Base-by-base conservation (phyloP, 805 yeast species). In the Myxozyma mucilagina region DNA sequence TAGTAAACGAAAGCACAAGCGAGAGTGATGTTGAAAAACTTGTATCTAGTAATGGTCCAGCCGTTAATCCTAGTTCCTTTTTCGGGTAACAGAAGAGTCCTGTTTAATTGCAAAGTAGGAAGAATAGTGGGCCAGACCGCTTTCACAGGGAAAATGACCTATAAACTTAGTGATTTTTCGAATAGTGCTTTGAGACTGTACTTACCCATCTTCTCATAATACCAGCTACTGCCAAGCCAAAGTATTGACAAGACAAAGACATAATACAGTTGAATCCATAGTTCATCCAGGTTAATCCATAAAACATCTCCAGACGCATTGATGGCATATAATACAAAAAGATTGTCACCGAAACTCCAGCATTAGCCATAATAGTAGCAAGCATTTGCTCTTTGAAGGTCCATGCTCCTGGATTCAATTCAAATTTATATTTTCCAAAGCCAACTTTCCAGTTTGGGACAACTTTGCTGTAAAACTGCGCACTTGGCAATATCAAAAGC, bases 401-500 rank as follows among this genome's bases (percentile, higher is more conserved):
- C n/a, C n/a, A n/a, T n/a, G n/a, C n/a, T n/a, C n/a, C n/a, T n/a
- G n/a, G n/a, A n/a, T n/a, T n/a, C n/a, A n/a, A n/a, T n/a, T 82
- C 68, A 85, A 87, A 1, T 88, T 79, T 2, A 86, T 79, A 3
- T 84, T 64, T 1, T 82, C 74, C 45, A 86, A 64, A 47, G 67
- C 47, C 50, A 16, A 64, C 43, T 16, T 53, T 53, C 48, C 53
- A 34, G 34, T 61, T 52, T 3, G 64, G 64, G 3, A 58, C 20
- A 31, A 47, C 29, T n/a, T 47, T 13, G 24, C 42, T 43, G 9
- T 34, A 32, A 10, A 77, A 60, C 56, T 74, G 71, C 57, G 90
- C 90, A 36, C 82, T 64, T 6, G 89, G 89, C 71, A 79, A 84
- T 2, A 87, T 79, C 52, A 84, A 60, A 1, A 91, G 90, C 79